Evolutionary conservation across 352 stramenopile species (phyloP).

Genomic region (Phytophthora vignae): DNA sequence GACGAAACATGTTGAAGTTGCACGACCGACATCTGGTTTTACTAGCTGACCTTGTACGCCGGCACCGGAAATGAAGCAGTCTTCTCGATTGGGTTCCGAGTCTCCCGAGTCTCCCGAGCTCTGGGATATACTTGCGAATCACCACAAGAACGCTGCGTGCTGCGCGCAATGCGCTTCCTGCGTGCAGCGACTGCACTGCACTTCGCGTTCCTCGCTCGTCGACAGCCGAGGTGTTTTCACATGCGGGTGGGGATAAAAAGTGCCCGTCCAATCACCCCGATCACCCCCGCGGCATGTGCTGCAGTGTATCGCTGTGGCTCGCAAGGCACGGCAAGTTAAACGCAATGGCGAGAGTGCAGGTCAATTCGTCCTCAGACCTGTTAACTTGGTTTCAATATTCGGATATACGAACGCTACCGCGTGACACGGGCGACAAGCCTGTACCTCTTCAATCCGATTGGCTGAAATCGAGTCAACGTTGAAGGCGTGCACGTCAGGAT

Average conservation of each 20-base stretch:
- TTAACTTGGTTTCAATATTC: slow-evolving; percentile 20
- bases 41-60: neutral
- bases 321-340: slow-evolving; percentile 30
- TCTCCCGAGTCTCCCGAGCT: neutral
- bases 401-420: neutral
- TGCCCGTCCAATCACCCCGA: slow-evolving; percentile 39
- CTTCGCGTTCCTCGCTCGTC: neutral
- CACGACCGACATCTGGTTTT: neutral
- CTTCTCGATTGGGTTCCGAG: too few species aligned
- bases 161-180: too few species aligned
- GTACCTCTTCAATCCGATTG: slow-evolving; percentile 4
- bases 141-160: too few species aligned
- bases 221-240: slow-evolving; percentile 11
- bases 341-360: slow-evolving; percentile 19
- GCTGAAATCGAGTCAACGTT: slow-evolving; percentile 18
- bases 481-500: slow-evolving; percentile 26
- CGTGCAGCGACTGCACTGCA: neutral
- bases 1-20: neutral
- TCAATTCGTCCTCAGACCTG: slow-evolving; percentile 1
- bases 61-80: neutral
- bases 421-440: slow-evolving; percentile 24
- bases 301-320: slow-evolving; percentile 4
- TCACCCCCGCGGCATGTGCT: slow-evolving; percentile 23
- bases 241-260: slow-evolving; percentile 28
- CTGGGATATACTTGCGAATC: too few species aligned